These are phyloP conservation scores for Sporothrix variecibatus DNA, from an alignment of 2,329 filamentous ascomycete genomes.

Conservation along the genomic window DNA sequence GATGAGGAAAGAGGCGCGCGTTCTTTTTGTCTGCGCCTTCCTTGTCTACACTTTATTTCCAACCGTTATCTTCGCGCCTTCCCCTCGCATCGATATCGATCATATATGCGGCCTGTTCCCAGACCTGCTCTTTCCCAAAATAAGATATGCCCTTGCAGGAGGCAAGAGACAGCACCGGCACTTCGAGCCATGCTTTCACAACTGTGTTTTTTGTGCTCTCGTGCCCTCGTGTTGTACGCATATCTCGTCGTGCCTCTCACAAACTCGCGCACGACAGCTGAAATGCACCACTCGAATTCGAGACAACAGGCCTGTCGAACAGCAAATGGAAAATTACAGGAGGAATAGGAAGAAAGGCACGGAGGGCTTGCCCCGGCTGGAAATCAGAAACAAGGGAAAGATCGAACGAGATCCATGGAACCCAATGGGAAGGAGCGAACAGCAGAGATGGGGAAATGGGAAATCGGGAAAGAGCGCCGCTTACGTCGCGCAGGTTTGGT, in stretches of 20 bases:
- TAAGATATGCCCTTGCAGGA: neutral
- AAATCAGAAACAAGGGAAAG: slow-evolving; percentile 4
- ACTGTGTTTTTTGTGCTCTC: neutral
- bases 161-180: slow-evolving; percentile 8
- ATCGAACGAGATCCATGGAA: neutral
- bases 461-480: neutral
- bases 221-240: neutral
- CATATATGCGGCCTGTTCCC: slow-evolving; percentile 7
- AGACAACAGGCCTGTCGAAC: neutral
- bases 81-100: neutral
- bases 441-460: neutral
- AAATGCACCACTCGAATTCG: neutral
- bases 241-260: neutral
- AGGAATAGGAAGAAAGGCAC: neutral
- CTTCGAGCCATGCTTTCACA: neutral
- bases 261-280: neutral
- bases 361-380: slow-evolving; percentile 5
- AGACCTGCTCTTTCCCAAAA: slow-evolving; percentile 19
- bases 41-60: neutral
- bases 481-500: neutral
- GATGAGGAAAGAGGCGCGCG: slow-evolving; percentile 4
- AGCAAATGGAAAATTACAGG: neutral
- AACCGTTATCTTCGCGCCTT: slow-evolving; percentile 10
- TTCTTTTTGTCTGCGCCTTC: slow-evolving; percentile 10
- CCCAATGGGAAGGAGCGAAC: neutral